phyloP scores from a whole-genome alignment of 257 asterid genomes.

The Solanum peruvianum region DNA sequence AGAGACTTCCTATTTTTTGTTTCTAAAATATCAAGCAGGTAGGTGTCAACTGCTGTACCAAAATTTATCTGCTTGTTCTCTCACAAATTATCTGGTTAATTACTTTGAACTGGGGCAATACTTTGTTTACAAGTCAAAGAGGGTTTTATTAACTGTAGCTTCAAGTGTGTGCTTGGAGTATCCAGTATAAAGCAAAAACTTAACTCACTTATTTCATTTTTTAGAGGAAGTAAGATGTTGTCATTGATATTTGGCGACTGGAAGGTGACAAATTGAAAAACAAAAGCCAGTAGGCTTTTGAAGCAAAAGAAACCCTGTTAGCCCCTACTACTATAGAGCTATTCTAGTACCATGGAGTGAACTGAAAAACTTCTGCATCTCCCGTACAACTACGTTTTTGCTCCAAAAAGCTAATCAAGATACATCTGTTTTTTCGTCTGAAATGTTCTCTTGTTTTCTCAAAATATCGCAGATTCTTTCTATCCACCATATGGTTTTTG shows the following conservation, averaged over 20 bases:
- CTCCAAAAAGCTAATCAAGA: neutral
- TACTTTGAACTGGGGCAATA: neutral
- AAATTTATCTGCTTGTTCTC: neutral
- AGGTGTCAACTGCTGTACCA: neutral
- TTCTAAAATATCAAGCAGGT: neutral
- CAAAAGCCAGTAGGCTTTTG: too few species aligned
- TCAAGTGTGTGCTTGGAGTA: neutral
- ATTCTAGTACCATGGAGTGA: neutral
- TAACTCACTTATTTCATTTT: neutral
- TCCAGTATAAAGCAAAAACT: neutral
- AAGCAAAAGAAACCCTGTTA: too few species aligned
- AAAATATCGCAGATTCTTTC: neutral
- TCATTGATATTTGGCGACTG: too few species aligned
- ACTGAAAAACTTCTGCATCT: neutral
- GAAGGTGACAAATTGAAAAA: too few species aligned
- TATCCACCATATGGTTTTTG: neutral
- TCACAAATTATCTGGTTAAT: neutral
- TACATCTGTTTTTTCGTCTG: neutral
- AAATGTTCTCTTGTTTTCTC: neutral
- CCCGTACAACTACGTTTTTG: neutral
- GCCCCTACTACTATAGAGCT: too few species aligned
- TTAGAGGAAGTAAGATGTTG: too few species aligned
- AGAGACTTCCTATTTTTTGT: neutral
- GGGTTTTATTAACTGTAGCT: neutral
- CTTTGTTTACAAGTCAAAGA: neutral